Conservation (phyloP, 805 yeast species). For the Cyberlindnera galapagoensis region DNA sequence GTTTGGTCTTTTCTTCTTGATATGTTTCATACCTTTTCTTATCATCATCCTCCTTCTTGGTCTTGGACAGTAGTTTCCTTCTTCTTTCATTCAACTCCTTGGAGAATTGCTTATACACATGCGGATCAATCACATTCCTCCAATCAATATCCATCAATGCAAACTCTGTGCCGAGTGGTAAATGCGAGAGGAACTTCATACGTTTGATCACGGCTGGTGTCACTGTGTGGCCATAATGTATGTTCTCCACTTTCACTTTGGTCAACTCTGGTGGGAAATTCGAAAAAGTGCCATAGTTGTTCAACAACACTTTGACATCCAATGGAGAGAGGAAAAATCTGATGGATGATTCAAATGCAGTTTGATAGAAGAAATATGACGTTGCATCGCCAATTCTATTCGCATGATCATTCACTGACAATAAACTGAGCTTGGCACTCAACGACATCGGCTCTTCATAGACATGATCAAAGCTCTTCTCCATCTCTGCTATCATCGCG, state of each 20-base stretch:
- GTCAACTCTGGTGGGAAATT: slow-evolving; percentile 63
- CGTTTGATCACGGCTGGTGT: slow-evolving; percentile 52
- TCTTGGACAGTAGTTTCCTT: slow-evolving; percentile 39
- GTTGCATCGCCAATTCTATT: slow-evolving; percentile 28
- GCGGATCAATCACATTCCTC: slow-evolving; percentile 42
- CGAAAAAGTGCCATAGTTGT: slow-evolving; percentile 55
- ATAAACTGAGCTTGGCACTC: slow-evolving; percentile 10
- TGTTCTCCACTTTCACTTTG: slow-evolving; percentile 60
- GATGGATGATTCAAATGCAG: slow-evolving; percentile 61
- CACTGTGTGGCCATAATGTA: slow-evolving; percentile 57
- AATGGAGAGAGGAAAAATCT: slow-evolving; percentile 68
- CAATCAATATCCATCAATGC: slow-evolving; percentile 86
- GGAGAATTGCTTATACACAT: slow-evolving; percentile 39
- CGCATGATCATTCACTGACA: no score
- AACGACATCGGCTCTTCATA: slow-evolving; percentile 16
- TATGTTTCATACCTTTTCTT: slow-evolving; percentile 48
- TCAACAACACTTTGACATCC: slow-evolving; percentile 67
- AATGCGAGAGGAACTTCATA: slow-evolving; percentile 69
- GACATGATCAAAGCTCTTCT: slow-evolving; percentile 25
- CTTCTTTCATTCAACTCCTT: slow-evolving; percentile 54
- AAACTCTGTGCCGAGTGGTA: slow-evolving; percentile 80
- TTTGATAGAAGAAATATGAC: slow-evolving; percentile 71
- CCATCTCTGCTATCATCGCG: slow-evolving; percentile 34
- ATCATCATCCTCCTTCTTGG: slow-evolving; percentile 55
- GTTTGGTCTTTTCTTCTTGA: slow-evolving; percentile 50